Evolutionary conservation across 352 stramenopile genomes (phyloP), one percentile per base, ranked within the genome.

Genomic region (Pythium periplocum): DNA sequence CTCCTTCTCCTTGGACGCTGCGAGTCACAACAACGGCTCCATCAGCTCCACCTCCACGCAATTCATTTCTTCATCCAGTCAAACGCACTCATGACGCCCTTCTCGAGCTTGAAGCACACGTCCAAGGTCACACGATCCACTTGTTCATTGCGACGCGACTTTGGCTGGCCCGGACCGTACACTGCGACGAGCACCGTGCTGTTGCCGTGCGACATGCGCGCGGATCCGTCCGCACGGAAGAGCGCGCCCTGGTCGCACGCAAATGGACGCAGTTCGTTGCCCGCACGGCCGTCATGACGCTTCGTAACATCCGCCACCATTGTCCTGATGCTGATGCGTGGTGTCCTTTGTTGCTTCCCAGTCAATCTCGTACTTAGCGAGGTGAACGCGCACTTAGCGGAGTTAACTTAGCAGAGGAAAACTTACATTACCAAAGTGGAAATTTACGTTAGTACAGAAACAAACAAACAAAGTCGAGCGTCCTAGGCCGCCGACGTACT

Each of bases 1-100:
- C 61, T 90, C 83, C 55, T 91, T 93, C 68, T 93, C 80, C 62
- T 86, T 88, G 45, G 77, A 85, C 47, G 71, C 80, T 90, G 42
- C 34, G 57, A 4, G 48, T n/a, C 9, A 38, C 32, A 49, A 34
- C 48, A 26, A 39, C 7, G 52, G 6, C 8, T 2, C n/a, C 39
- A 48, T n/a, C 7, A 40, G 38, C 2, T 32, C 9, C 53, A 43
- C 35, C 31, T 8, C 10, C 26, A 51, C 17, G 36, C 17, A 26
- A 26, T 26, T 0, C 17, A 26, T 26, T 26, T 0, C 17, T 26
- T 26, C 17, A 26, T 26, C 17, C 17, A 26, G 37, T 3, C 36
- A 48, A 43, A 80, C 77, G 63, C 57, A 86, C 78, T 87, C 51
- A 76, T 59, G 30, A 80, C 63, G 60, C 81, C 76, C 66, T 91